A percentile compares a stretch with the other conserved stretches of the same genome.
Evolutionary conservation across 805 yeast species (phyloP).

Genomic region (Lipomyces sp.): DNA sequence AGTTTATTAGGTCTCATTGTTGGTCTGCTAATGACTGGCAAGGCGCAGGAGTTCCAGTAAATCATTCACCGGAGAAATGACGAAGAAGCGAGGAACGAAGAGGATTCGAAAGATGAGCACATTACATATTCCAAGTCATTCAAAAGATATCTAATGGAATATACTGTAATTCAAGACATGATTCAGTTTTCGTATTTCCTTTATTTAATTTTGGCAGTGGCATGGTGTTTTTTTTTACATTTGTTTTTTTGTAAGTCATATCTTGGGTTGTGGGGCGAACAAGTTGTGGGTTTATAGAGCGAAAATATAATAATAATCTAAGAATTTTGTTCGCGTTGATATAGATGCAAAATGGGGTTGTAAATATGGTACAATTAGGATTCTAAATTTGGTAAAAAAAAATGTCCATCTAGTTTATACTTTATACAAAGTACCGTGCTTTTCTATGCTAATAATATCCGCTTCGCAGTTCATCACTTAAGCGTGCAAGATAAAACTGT

Average conservation of each 20-base stretch:
- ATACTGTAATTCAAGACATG: conserved; percentile 16
- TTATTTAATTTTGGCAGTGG: conserved; percentile 23
- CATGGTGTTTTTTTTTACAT: conserved; percentile 29
- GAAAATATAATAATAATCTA: conserved; percentile 19
- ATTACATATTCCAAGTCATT: conserved; percentile 17
- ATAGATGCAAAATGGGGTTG: neutral
- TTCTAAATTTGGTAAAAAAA: conserved; percentile 4
- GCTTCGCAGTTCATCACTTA: conserved; percentile 42
- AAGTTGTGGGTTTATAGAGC: conserved; percentile 36
- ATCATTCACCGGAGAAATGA: conserved; percentile 10
- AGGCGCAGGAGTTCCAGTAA: conserved; percentile 75
- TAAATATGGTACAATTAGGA: neutral
- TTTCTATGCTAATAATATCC: neutral
- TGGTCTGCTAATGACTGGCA: conserved; percentile 95
- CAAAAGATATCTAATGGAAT: conserved; percentile 17
- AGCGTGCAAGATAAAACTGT: conserved; percentile 43
- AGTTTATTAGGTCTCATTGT: conserved; percentile 65
- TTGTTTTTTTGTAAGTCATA: conserved; percentile 35
- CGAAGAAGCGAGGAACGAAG: conserved; percentile 1
- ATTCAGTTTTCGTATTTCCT: conserved; percentile 14
- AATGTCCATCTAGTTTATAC: neutral
- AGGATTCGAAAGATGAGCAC: conserved; percentile 14
- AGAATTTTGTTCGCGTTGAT: neutral
- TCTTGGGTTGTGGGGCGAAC: conserved; percentile 34
- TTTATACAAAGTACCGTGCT: neutral